Evolutionary conservation across 2,329 filamentous ascomycete species (phyloP), one percentile per base, ranked within the genome.

Genomic region (Talaromyces sp.): DNA sequence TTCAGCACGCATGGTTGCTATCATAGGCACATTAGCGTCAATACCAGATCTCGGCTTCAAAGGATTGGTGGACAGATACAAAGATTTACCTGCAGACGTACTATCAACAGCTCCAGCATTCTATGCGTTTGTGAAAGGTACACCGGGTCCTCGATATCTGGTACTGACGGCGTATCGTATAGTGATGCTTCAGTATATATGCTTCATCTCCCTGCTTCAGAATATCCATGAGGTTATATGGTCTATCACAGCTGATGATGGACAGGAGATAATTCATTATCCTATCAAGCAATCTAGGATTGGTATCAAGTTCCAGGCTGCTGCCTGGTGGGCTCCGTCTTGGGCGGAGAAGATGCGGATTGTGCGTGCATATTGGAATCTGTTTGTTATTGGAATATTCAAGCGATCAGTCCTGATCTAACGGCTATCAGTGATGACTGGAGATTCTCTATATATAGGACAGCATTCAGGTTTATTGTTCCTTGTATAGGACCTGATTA

Each of bases 211-310:
- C 1, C 45, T 65, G 29, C 47, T 65, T 25, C 56, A 61, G n/a
- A 64, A 67, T 38, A 64, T 61, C 4, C 65, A 67, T 67, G 65
- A 64, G 17, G 19, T 58, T 6, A 40, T 66, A 29, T 64, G 43
- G 54, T 47, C 25, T 38, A 29, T 53, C 27, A 4, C 25, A 31
- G 17, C 15, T 11, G 49, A 5, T 0, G 17, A 53, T 11, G 17
- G 13, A n/a, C 2, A n/a, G 17, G 6, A n/a, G 49, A 5, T 8
- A 8, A 1, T 3, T 29, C 6, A 51, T 25, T 58, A 58, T 38
- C 31, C 54, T 27, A 54, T 56, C 36, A 65, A 61, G 47, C 15
- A 58, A 13, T 51, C 13, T 6, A 65, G 34, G 25, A 29, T 45
- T 61, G 63, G 38, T 11, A n/a, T 61, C 36, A 1, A 2, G 2